phyloP scores from a whole-genome alignment of 768 basidiomycete genomes.

The Rhodosporidiobolus sp. region DNA sequence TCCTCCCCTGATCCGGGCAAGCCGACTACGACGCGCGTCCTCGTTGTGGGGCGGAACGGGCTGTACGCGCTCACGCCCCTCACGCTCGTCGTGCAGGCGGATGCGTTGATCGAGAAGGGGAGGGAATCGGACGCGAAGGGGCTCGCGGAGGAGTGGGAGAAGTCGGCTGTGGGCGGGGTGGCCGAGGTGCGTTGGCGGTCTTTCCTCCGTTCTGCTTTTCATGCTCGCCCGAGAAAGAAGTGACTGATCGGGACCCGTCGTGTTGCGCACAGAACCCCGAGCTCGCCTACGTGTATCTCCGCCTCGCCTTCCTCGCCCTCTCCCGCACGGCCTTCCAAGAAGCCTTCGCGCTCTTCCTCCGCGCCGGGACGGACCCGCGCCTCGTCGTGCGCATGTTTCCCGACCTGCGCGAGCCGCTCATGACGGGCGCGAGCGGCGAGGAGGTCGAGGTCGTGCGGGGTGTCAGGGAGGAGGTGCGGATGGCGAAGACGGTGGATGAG shows the following conservation, averaged over 20 bases:
- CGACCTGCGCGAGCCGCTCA: constrained; percentile 16
- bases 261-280: constrained; percentile 16
- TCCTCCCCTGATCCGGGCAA: background rate
- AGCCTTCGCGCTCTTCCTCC: constrained; percentile 21
- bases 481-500: constrained; percentile 18
- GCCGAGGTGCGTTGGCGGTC: background rate
- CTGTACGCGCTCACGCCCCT: constrained; percentile 27
- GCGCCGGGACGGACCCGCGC: constrained; percentile 18
- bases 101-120: constrained; percentile 36
- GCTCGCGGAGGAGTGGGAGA: constrained; percentile 11
- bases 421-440: background rate
- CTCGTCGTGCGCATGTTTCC: constrained; percentile 33
- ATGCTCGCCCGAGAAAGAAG: background rate
- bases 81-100: constrained; percentile 39
- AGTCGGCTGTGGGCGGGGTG: background rate
- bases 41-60: constrained; percentile 31
- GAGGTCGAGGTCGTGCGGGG: constrained; percentile 11
- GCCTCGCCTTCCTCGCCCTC: constrained; percentile 20
- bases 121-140: constrained; percentile 26
- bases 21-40: background rate
- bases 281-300: constrained; percentile 29
- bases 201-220: background rate
- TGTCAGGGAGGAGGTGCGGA: constrained; percentile 1
- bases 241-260: background rate
- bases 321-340: background rate